Evolutionary conservation across 306 rosid species (phyloP).

Genomic region (Albizia julibrissin): DNA sequence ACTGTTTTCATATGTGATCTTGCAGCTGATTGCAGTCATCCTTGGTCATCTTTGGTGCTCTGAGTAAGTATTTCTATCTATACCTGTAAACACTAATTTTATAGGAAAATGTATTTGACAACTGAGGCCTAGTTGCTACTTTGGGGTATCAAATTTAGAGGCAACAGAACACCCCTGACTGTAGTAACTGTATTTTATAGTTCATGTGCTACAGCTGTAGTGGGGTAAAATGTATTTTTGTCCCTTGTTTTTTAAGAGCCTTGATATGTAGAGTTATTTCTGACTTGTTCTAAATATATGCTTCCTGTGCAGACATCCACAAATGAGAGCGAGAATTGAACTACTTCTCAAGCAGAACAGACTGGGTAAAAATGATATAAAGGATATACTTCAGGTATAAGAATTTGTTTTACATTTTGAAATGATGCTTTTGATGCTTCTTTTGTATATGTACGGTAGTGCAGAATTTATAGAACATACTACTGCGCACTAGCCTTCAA

Average conservation of each 20-base stretch:
- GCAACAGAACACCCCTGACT: background rate
- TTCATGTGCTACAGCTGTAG: background rate
- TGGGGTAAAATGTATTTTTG: background rate
- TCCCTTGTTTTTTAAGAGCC: background rate
- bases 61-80: slow-evolving; percentile 61
- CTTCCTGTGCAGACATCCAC: slow-evolving; percentile 57
- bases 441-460: background rate
- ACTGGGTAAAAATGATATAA: slow-evolving; percentile 69
- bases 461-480: background rate
- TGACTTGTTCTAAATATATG: slow-evolving; percentile 19
- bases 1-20: slow-evolving; percentile 31
- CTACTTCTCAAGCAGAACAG: slow-evolving; percentile 87
- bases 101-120: background rate
- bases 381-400: slow-evolving; percentile 82
- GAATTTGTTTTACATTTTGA: slow-evolving; percentile 5
- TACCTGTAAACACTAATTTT: background rate
- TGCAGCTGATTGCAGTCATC: slow-evolving; percentile 87
- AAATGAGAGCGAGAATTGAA: slow-evolving; percentile 90
- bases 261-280: slow-evolving; percentile 17
- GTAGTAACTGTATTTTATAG: background rate
- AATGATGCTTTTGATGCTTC: background rate
- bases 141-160: background rate
- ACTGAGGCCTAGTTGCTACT: background rate
- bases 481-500: background rate
- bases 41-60: slow-evolving; percentile 95